A percentile compares a stretch with the other conserved stretches of the same genome.
Conservation (phyloP, 306 rosid species). For the Arachis hypogaea region DNA sequence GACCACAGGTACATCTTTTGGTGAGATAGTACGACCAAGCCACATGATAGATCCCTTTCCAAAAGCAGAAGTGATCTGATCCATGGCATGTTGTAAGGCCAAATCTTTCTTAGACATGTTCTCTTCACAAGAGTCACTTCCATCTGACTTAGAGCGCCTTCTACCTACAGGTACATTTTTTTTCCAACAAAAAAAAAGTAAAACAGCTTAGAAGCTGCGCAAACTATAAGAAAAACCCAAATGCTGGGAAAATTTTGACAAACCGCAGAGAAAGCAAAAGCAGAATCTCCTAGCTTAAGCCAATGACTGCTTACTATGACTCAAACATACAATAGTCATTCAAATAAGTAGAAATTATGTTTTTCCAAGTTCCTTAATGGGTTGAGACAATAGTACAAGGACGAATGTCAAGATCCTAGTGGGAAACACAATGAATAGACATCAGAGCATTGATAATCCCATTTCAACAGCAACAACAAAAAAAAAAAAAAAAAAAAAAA, state of each 20-base stretch:
- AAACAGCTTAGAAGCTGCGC: neutral
- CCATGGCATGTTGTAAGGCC: constrained; percentile 88
- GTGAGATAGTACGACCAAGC: constrained; percentile 74
- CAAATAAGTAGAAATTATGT: neutral
- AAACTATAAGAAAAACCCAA: constrained; percentile 18
- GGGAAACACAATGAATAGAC: too few species aligned
- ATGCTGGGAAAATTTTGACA: neutral
- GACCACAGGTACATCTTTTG: constrained; percentile 71
- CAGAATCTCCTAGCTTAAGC: constrained; percentile 2
- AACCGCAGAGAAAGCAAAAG: neutral
- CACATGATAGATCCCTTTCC: constrained; percentile 99
- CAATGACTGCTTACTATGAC: neutral
- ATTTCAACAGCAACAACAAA: too few species aligned
- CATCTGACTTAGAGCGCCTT: constrained; percentile 68
- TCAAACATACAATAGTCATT: constrained; percentile 19
- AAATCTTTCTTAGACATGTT: constrained; percentile 80
- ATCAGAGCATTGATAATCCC: too few species aligned
- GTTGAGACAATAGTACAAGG: too few species aligned
- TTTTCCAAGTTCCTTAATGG: too few species aligned
- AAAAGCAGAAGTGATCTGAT: constrained; percentile 84
- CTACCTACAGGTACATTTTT: constrained; percentile 47
- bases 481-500: too few species aligned
- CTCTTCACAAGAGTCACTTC: constrained; percentile 70
- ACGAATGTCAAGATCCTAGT: too few species aligned
- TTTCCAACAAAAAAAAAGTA: neutral